Base-by-base conservation (phyloP, 805 yeast species). In the Grigorovia transvaalensis region DNA sequence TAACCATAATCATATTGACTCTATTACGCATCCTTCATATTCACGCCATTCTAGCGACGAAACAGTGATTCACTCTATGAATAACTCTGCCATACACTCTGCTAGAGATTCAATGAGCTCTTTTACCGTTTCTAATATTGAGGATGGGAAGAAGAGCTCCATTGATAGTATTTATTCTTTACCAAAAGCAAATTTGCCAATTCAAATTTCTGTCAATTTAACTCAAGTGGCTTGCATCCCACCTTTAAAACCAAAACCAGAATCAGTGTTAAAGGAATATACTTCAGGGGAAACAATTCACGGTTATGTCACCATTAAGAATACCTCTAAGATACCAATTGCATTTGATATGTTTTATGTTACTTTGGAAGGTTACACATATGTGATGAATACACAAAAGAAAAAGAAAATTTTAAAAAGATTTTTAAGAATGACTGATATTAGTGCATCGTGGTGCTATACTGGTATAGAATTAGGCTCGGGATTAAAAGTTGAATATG, bases 331-430 rank as follows among this genome's bases (percentile, higher is more conserved):
- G 1, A 56, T 65, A n/a, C 67, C 72, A 0, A 69, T 81, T 15
- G 74, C 76, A 8, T 81, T 80, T 58, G 83, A 80, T 53, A 78
- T 79, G 79, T 74, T 80, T 55, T 72, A 78, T 50, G 76, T 80
- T 9, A 70, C 81, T 1, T 68, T 81, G 35, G 85, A 81, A 59
- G 85, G 85, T 1, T 65, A 62, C 18, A 60, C 69, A 20, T 68
- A 71, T 4, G 52, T 65, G 0, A 49, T 53, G 18, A 62, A 63
- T 46, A 45, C 44, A 9, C 46, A 48, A 9, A 47, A 45, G 30
- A 51, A 47, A 18, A 61, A 60, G 46, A 56, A 55, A 49, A 56
- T 59, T 1, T 58, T 57, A 11, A 65, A 65, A 46, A 69, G 68
- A 29, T 73, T 78, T 54, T 59, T 79, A 49, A 73, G 73, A 50